Evolutionary conservation across 1,284 basidiomycete species (phyloP).

Genomic region (Ustilago vetiveriae): DNA sequence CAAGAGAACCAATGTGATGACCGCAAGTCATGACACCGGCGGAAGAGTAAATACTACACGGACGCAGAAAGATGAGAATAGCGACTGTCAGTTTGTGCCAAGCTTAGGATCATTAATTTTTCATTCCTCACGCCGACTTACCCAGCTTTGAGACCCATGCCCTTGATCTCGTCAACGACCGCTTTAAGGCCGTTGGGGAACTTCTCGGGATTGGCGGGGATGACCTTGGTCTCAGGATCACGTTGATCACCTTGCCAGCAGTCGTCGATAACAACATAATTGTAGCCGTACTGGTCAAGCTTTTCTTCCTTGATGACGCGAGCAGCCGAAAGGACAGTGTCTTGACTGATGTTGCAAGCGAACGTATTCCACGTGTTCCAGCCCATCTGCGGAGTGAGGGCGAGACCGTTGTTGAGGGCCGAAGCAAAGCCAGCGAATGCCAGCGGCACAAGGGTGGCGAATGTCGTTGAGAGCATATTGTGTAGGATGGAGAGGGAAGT

Average conservation of each 20-base stretch:
- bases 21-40: slow-evolving; percentile 68
- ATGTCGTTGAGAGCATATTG: slow-evolving; percentile 10
- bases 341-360: slow-evolving; percentile 58
- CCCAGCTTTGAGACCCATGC: slow-evolving; percentile 70
- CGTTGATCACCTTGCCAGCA: slow-evolving; percentile 67
- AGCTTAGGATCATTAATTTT: too few species aligned
- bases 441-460: slow-evolving; percentile 14
- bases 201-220: slow-evolving; percentile 67
- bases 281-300: slow-evolving; percentile 39
- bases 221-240: slow-evolving; percentile 68
- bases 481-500: not conserved
- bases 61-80: not conserved
- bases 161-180: slow-evolving; percentile 69
- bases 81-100: not conserved
- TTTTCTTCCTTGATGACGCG: slow-evolving; percentile 66
- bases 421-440: slow-evolving; percentile 8
- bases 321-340: slow-evolving; percentile 60
- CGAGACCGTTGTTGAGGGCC: slow-evolving; percentile 26
- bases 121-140: too few species aligned
- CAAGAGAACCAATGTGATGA: slow-evolving; percentile 70
- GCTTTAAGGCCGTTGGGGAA: slow-evolving; percentile 71
- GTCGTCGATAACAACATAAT: slow-evolving; percentile 59
- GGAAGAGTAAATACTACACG: slow-evolving; percentile 69
- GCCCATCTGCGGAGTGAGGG: slow-evolving; percentile 32
- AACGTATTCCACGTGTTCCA: slow-evolving; percentile 65